Conservation (phyloP, 257 asterid species). For the Datura wrightii region DNA sequence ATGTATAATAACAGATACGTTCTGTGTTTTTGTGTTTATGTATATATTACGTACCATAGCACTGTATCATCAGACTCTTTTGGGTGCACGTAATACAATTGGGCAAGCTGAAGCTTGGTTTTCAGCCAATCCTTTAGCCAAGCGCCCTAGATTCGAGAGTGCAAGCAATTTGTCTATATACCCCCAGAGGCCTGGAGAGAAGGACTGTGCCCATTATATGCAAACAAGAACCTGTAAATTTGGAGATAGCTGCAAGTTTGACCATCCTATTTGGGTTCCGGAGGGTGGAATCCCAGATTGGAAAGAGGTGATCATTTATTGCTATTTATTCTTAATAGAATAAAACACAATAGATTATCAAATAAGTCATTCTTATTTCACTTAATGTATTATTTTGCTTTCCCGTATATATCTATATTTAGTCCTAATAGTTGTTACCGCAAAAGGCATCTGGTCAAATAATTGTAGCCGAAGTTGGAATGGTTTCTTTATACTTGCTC, state of each 20-base stretch:
- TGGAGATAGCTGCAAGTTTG: conserved; percentile 99
- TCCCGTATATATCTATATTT: background rate
- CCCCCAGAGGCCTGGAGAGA: conserved; percentile 99
- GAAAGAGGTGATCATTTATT: conserved; percentile 95
- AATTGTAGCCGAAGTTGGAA: background rate
- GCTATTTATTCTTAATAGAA: conserved; percentile 40
- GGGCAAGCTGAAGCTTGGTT: conserved; percentile 98
- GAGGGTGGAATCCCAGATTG: conserved; percentile 99
- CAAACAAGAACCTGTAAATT: conserved; percentile 98
- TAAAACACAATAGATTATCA: conserved; percentile 39
- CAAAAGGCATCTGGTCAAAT: background rate
- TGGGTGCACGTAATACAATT: conserved; percentile 80
- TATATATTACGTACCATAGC: conserved; percentile 83
- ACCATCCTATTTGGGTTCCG: conserved; percentile 99
- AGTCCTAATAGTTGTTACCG: conserved; percentile 6
- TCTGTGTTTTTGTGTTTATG: conserved; percentile 54
- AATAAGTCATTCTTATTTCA: conserved; percentile 42
- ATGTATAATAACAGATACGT: conserved; percentile 48
- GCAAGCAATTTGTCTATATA: conserved; percentile 90
- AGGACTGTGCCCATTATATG: conserved; percentile 99
- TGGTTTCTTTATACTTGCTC: background rate
- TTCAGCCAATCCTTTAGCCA: conserved; percentile 82
- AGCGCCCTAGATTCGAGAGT: conserved; percentile 96
- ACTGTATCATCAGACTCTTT: conserved; percentile 82
- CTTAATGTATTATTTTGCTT: conserved; percentile 28